Percentiles rank a stretch among this genome's conserved stretches.
Conservation (phyloP, 1,139 yeast genomes). For the Komagataea norvegica region DNA sequence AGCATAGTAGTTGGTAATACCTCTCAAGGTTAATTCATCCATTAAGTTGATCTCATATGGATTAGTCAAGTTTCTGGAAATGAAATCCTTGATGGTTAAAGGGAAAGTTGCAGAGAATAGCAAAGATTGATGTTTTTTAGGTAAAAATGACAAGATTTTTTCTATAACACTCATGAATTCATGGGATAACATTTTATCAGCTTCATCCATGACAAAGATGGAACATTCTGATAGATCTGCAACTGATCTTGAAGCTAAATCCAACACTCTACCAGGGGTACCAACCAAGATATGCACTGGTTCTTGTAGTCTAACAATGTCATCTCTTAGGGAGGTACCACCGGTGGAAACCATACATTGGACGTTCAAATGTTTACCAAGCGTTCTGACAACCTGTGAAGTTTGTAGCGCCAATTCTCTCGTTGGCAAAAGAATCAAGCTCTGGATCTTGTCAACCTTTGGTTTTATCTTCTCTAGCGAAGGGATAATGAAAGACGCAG, state of each 20-base stretch:
- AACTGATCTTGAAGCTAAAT: constrained; percentile 81
- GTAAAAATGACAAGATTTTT: constrained; percentile 81
- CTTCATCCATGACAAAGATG: constrained; percentile 96
- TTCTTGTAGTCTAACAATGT: constrained; percentile 85
- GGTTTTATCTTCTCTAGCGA: constrained; percentile 82
- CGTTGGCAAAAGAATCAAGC: constrained; percentile 85
- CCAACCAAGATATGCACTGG: constrained; percentile 91
- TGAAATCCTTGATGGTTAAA: constrained; percentile 82
- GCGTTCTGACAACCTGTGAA: constrained; percentile 94
- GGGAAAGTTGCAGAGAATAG: constrained; percentile 97
- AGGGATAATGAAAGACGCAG: constrained; percentile 93
- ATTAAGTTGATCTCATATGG: constrained; percentile 95
- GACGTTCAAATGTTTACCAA: constrained; percentile 88
- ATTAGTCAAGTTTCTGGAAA: constrained; percentile 77
- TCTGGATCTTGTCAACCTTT: constrained; percentile 78
- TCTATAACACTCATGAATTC: constrained; percentile 88
- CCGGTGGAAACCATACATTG: constrained; percentile 99
- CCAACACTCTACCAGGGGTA: constrained; percentile 95
- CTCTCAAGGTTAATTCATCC: constrained; percentile 95
- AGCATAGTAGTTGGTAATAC: constrained; percentile 96
- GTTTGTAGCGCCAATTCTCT: constrained; percentile 97
- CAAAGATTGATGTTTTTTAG: constrained; percentile 74
- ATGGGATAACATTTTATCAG: constrained; percentile 91
- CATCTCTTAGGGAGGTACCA: constrained; percentile 93
- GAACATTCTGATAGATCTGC: constrained; percentile 88